Percentiles rank a stretch among this genome's conserved stretches.
phyloP scores from a whole-genome alignment of 179 eudicot genomes.

The Spergularia azorica region DNA sequence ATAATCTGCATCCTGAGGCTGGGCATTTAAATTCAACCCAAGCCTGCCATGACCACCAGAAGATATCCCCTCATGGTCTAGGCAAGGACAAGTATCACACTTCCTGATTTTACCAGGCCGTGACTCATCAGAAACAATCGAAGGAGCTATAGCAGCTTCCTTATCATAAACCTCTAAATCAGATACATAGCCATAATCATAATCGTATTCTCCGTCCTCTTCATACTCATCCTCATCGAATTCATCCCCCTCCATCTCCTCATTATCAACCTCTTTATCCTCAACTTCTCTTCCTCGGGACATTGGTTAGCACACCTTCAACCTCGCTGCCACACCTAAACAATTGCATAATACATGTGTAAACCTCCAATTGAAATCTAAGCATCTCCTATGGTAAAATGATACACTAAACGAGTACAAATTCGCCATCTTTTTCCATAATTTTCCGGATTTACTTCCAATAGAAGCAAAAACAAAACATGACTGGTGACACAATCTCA shows the following conservation, averaged over 20 bases:
- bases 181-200: not conserved
- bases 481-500: too few relatives aligned
- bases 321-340: constrained; percentile 16
- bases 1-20: constrained; percentile 91
- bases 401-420: not conserved
- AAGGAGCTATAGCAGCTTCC: constrained; percentile 9
- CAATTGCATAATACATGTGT: not conserved
- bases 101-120: constrained; percentile 20
- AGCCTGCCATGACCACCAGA: constrained; percentile 9
- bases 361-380: not conserved
- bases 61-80: constrained; percentile 11
- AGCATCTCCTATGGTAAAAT: too few relatives aligned
- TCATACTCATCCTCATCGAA: constrained; percentile 22
- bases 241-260: constrained; percentile 17
- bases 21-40: constrained; percentile 22
- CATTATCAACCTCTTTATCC: constrained; percentile 10
- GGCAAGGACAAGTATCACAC: constrained; percentile 21
- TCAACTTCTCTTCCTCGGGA: constrained; percentile 23
- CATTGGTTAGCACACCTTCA: constrained; percentile 17
- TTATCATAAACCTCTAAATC: not conserved
- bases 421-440: not conserved
- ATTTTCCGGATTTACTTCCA: not conserved
- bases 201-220: constrained; percentile 17
- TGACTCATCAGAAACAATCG: constrained; percentile 11
- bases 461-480: not conserved